Base-by-base conservation (phyloP, 73 alveolate genomes). In the Uronychia setigera region DNA sequence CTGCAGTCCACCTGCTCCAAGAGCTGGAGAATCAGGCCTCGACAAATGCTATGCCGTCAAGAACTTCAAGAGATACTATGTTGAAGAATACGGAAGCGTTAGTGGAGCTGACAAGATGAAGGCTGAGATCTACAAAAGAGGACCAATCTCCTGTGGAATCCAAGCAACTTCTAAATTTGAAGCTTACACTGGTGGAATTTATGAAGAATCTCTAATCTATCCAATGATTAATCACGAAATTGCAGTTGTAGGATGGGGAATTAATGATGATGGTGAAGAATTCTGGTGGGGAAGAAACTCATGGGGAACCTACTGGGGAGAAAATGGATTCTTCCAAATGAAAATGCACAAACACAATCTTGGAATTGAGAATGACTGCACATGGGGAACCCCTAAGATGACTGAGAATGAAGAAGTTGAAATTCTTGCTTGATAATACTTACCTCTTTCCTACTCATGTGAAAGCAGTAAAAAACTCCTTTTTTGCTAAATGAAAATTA, bases 221-320 rank as follows among this genome's bases (percentile, higher is more conserved):
- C 94, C 94, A 34, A 83, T 77, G 84, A 93, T 93, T 29, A 93
- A 93, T 80, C 97, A 93, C 86, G 86, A 86, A 33, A 93, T 93
- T 80, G 79, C 96, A 25, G 97, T 93, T 78, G 96, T 90, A 26
- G 97, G 97, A 60, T 93, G 95, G 92, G 97, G 97, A 59, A 86
- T 87, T 11, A 88, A 88, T 74, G 93, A 88, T 34, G 80, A 57
- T 31, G 80, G 88, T 1, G 31, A 32, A 30, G 91, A 89, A 29
- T 95, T 96, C 85, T 96, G 87, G 85, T 94, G 98, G 98, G 95
- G 95, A 29, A 86, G 94, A 80, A 96, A 96, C 87, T 92, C 97
- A 67, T 96, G 99, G 98, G 98, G 98, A 57, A 90, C 95, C 30
- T 84, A 94, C 92, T 96, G 99, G 99, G 99, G 99, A 29, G 99